These are phyloP conservation scores for Earliella scabrosa DNA, from an alignment of 1,284 basidiomycete genomes.

Conservation along the genomic window DNA sequence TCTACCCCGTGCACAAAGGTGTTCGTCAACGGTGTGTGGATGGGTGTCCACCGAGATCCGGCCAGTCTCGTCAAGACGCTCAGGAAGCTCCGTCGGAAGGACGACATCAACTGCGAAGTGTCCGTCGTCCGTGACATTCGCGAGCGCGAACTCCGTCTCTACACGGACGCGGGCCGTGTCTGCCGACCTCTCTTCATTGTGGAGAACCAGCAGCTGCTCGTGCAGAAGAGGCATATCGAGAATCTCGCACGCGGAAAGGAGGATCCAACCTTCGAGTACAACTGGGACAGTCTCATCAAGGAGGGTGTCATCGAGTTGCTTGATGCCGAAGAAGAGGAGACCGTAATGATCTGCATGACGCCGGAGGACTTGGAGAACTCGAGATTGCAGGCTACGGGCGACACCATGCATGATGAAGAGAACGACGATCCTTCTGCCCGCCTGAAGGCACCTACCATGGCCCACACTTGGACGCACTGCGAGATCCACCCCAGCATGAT, in stretches of 20 bases:
- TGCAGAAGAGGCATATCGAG: slow-evolving; percentile 87
- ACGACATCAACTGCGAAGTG: slow-evolving; percentile 96
- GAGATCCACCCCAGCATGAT: slow-evolving; percentile 99
- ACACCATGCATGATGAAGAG: slow-evolving; percentile 64
- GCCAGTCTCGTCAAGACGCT: slow-evolving; percentile 92
- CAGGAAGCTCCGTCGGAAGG: slow-evolving; percentile 90
- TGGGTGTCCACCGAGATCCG: slow-evolving; percentile 98
- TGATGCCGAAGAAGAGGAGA: slow-evolving; percentile 99
- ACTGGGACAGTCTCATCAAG: slow-evolving; percentile 88
- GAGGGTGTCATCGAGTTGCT: slow-evolving; percentile 92
- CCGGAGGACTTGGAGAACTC: slow-evolving; percentile 93
- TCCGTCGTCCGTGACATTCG: slow-evolving; percentile 97
- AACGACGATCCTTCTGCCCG: slow-evolving; percentile 90
- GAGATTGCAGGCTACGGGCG: slow-evolving; percentile 65
- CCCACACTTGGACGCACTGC: slow-evolving; percentile 97
- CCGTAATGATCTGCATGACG: slow-evolving; percentile 99
- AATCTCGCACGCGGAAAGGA: slow-evolving; percentile 61
- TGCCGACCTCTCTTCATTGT: slow-evolving; percentile 98
- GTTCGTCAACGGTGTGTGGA: slow-evolving; percentile 99
- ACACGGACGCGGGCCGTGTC: slow-evolving; percentile 96
- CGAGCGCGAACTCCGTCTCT: slow-evolving; percentile 92
- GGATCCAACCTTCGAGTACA: slow-evolving; percentile 50
- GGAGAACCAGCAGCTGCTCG: slow-evolving; percentile 83
- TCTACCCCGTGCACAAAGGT: slow-evolving; percentile 91
- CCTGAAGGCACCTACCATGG: slow-evolving; percentile 80